Percentiles rank a stretch among this genome's conserved stretches.
phyloP scores from a whole-genome alignment of 495 filamentous ascomycete species.

The Tuber calosporum region DNA sequence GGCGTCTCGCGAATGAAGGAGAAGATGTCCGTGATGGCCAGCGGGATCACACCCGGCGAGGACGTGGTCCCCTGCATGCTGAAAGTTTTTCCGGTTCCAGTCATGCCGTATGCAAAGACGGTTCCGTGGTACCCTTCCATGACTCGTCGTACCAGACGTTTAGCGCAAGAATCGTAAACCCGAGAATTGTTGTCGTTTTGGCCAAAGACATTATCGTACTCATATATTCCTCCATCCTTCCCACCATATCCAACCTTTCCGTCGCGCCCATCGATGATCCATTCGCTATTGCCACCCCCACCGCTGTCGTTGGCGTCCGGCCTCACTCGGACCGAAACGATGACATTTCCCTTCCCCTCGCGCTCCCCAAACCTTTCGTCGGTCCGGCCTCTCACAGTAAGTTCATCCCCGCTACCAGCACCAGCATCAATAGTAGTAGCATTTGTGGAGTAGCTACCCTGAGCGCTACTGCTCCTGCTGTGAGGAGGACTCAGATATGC shows the following conservation, averaged over 20 bases:
- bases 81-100: conserved; percentile 95
- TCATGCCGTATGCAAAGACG: conserved; percentile 99
- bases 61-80: conserved; percentile 98
- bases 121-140: conserved; percentile 99
- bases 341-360: conserved; percentile 85
- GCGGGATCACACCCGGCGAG: conserved; percentile 92
- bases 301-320: conserved; percentile 65
- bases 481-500: conserved; percentile 37
- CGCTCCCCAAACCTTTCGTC: conserved; percentile 45
- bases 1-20: conserved; percentile 97
- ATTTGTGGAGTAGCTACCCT: conserved; percentile 41
- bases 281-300: conserved; percentile 67
- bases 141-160: conserved; percentile 86
- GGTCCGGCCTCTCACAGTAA: conserved; percentile 23
- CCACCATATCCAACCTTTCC: conserved; percentile 76
- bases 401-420: conserved; percentile 22
- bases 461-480: conserved; percentile 39
- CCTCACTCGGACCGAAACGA: conserved; percentile 89
- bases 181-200: conserved; percentile 84
- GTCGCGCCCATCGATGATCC: conserved; percentile 81
- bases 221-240: conserved; percentile 84
- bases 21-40: conserved; percentile 97
- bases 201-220: conserved; percentile 95
- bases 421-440: conserved; percentile 38
- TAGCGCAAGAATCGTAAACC: conserved; percentile 89